A percentile compares a stretch with the other conserved stretches of the same genome.
phyloP scores from a whole-genome alignment of 2,329 filamentous ascomycete genomes.

The Aspergillus sp. region DNA sequence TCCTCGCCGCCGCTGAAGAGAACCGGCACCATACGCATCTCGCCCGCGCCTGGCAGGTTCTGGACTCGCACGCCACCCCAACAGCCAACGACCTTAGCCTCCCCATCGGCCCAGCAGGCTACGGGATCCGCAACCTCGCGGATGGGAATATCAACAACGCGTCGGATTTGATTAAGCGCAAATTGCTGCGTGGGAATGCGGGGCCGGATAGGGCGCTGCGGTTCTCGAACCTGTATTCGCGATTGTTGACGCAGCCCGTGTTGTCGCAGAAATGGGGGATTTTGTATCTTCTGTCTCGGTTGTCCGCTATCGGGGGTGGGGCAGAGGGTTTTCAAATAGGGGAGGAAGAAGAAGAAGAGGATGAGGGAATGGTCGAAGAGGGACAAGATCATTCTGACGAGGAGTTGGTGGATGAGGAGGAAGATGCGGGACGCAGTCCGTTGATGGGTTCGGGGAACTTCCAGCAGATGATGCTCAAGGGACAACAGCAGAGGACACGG shows the following conservation, averaged over 20 bases:
- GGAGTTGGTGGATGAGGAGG: conserved; percentile 14
- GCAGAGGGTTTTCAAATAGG: conserved; percentile 26
- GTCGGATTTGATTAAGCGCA: conserved; percentile 83
- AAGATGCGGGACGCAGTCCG: conserved; percentile 28
- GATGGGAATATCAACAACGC: conserved; percentile 68
- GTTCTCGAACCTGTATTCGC: conserved; percentile 85
- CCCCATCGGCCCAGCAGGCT: conserved; percentile 12
- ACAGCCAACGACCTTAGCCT: conserved; percentile 17
- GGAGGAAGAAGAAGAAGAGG: conserved; percentile 44
- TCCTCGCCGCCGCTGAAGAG: conserved; percentile 30
- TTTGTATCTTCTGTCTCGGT: conserved; percentile 77
- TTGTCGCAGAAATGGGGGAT: conserved; percentile 96
- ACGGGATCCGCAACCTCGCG: conserved; percentile 20
- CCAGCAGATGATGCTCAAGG: conserved; percentile 28
- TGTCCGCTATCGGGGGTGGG: conserved; percentile 49
- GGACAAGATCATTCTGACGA: conserved; percentile 7
- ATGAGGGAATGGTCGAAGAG: conserved; percentile 3
- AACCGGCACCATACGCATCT: conserved; percentile 26
- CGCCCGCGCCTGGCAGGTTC: conserved; percentile 31
- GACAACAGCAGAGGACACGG: conserved; percentile 15
- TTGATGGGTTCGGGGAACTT: conserved; percentile 31
- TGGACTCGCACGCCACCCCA: conserved; percentile 24
- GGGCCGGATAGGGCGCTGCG: conserved; percentile 66
- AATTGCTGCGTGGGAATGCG: conserved; percentile 68
- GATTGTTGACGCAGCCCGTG: conserved; percentile 81